A percentile compares a stretch with the other conserved stretches of the same genome.
phyloP scores from a whole-genome alignment of 345 rosid species.

The Moricandia moricandioides region DNA sequence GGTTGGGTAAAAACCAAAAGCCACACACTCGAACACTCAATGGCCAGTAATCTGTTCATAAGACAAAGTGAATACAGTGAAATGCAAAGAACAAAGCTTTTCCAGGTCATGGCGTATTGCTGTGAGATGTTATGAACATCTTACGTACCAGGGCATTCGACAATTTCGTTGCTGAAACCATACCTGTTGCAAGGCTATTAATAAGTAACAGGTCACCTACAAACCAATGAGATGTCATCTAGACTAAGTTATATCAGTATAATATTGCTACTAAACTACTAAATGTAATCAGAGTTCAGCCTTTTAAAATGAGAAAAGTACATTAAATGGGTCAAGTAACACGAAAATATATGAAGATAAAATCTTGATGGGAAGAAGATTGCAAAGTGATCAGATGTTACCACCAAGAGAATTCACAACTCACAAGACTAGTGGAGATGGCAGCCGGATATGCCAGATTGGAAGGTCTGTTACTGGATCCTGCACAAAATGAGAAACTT shows the following conservation, averaged over 20 bases:
- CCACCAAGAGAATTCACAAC: constrained; percentile 35
- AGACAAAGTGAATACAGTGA: constrained; percentile 18
- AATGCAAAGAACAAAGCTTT: background rate
- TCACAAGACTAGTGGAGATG: constrained; percentile 73
- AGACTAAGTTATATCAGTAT: background rate
- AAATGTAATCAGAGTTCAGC: background rate
- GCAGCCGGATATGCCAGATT: constrained; percentile 56
- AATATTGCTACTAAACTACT: background rate
- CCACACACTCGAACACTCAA: constrained; percentile 66
- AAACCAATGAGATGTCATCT: background rate
- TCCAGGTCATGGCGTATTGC: background rate
- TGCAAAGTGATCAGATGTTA: background rate
- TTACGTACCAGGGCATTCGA: constrained; percentile 77
- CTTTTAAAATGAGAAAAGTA: background rate
- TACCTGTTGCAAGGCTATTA: constrained; percentile 53
- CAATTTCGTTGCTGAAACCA: constrained; percentile 88
- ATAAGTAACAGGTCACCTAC: constrained; percentile 1
- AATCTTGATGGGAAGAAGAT: constrained; percentile 1
- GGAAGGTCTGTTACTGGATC: constrained; percentile 90
- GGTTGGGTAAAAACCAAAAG: constrained; percentile 80
- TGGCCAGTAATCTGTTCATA: constrained; percentile 80
- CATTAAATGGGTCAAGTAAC: background rate
- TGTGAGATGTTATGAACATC: constrained; percentile 2
- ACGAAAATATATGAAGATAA: background rate
- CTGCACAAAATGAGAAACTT: constrained; percentile 43